Base-by-base conservation (phyloP, 2,329 filamentous ascomycete species). In the Aspergillus japonicus region DNA sequence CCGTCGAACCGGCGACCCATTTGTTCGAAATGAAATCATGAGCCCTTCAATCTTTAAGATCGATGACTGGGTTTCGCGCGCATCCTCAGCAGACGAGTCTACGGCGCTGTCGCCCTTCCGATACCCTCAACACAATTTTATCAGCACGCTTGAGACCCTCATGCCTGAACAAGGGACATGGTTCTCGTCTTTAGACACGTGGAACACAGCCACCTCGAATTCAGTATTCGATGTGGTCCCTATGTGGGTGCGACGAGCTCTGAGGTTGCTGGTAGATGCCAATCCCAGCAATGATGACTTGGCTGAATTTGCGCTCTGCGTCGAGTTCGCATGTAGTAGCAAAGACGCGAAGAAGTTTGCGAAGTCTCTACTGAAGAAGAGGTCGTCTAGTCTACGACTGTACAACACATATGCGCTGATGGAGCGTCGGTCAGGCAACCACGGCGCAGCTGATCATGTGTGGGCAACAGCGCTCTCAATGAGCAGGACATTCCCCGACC, bases 371-470 rank as follows among this genome's bases (percentile, higher is more conserved):
- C 75, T 97, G n/a, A 94, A 90, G 69, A 82, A 81, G 51, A 84
- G 85, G 57, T 80, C 87, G 0, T 80, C 85, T 1, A 89, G 86
- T 66, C 72, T 90, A 3, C 78, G 81, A 14, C 78, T 97, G 0
- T 97, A 96, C 75, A 89, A 92, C 65, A 86, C 87, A 0, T 96
- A 94, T 69, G 91, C 89, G 0, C 76, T 91, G 14, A 85, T 92
- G 3, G 91, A 96, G 73, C 81, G 77, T 64, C 78, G 80, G 1
- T 82, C 82, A 31, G 85, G 82, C 0, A 87, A 89, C 24, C 65
- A 71, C 1, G 80, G 84, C 0, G 78, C 85, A 50, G 87, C 89
- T 4, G 77, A 81, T 23, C 86, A 85, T 54, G 87, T 95, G 0
- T 84, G 94, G 67, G 73, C 81, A 1, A 88, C 89, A 1, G 88